Evolutionary conservation across 2,329 filamentous ascomycete species (phyloP).

Genomic region (Zelopaecilomyces penicillatus): DNA sequence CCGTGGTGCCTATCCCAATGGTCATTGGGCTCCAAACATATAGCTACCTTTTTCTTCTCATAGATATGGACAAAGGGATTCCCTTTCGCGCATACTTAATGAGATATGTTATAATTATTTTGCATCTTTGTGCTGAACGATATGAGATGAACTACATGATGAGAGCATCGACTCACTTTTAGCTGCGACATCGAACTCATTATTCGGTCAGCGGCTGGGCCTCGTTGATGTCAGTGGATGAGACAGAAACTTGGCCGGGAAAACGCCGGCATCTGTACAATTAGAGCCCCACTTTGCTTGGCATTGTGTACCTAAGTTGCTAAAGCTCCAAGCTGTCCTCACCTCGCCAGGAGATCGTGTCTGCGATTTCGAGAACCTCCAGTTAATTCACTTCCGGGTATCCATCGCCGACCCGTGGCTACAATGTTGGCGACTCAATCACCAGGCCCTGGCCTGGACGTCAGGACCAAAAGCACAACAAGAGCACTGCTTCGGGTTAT

Average conservation of each 20-base stretch:
- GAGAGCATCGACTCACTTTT: no score
- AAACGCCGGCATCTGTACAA: constrained; percentile 3
- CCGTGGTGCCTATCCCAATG: no score
- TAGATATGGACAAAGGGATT: no score
- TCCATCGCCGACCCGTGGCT: constrained; percentile 24
- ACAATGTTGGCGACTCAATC: constrained; percentile 35
- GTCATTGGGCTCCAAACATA: no score
- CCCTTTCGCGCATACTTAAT: no score
- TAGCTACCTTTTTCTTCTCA: no score
- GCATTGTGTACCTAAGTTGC: constrained; percentile 1
- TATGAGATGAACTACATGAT: no score
- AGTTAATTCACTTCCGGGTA: constrained; percentile 20
- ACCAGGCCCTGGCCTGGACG: constrained; percentile 59
- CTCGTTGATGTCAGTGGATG: no score
- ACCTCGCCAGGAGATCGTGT: constrained; percentile 15
- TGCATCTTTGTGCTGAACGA: no score
- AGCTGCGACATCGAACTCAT: no score
- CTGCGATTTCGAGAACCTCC: constrained; percentile 23
- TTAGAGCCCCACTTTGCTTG: constrained; percentile 8
- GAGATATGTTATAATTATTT: no score
- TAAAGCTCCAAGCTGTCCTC: constrained; percentile 40
- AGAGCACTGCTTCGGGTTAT: constrained; percentile 79
- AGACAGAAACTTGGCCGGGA: not conserved
- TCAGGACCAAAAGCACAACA: constrained; percentile 72
- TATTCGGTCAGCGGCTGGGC: no score